Percentiles rank a stretch among this genome's conserved stretches.
These are phyloP conservation scores for Stephanodiscus minutulus DNA, from an alignment of 108 stramenopile genomes.

Conservation along the genomic window DNA sequence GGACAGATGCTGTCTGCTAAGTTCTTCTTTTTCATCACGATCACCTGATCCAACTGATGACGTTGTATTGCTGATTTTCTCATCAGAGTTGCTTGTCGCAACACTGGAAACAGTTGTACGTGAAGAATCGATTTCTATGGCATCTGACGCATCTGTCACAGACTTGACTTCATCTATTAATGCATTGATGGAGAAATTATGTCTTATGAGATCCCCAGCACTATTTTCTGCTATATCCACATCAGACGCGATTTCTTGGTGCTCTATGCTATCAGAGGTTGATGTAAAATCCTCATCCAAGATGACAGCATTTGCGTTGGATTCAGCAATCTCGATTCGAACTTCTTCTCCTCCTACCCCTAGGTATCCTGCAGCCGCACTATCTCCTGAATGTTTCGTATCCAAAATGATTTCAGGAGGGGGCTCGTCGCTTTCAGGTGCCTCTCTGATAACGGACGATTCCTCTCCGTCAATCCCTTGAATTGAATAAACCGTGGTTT, in stretches of 20 bases:
- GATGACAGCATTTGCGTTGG: neutral
- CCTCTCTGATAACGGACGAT: neutral
- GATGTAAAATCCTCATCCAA: neutral
- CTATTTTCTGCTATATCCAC: neutral
- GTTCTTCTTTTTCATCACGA: neutral
- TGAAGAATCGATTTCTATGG: constrained; percentile 9
- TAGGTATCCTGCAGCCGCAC: neutral
- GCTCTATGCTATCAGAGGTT: neutral
- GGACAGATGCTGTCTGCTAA: neutral
- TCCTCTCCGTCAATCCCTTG: neutral
- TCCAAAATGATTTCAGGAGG: constrained; percentile 2
- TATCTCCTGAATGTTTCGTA: neutral
- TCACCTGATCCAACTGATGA: neutral
- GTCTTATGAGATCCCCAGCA: neutral
- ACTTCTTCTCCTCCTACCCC: constrained; percentile 1
- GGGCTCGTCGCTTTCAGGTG: neutral
- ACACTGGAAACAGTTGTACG: neutral
- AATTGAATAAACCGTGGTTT: neutral
- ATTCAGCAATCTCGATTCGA: neutral
- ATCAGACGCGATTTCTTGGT: neutral
- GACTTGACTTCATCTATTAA: constrained; percentile 31
- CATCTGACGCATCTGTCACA: constrained; percentile 33
- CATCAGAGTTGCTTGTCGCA: neutral
- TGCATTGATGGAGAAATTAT: constrained; percentile 10
- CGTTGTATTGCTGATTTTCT: neutral